Percentiles rank a stretch among this genome's conserved stretches.
Conservation (phyloP, 2,329 filamentous ascomycete species). For the Alternaria metachromatica region DNA sequence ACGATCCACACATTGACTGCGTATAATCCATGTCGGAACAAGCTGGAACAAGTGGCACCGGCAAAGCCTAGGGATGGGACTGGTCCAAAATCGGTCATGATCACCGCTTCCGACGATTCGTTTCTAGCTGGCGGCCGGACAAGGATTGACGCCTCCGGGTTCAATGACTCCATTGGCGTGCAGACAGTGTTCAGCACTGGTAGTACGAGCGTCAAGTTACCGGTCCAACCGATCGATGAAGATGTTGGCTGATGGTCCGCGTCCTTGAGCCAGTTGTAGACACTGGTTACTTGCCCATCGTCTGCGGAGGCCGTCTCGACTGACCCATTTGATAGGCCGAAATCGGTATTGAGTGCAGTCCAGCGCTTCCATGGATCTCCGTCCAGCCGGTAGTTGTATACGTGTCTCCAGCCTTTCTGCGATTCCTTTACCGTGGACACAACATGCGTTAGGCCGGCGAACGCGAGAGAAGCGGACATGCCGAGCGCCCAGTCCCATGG, state of each 20-base stretch:
- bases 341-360: constrained; percentile 5
- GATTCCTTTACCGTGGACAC: background rate
- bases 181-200: constrained; percentile 8
- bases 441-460: background rate
- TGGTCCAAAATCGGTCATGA: background rate
- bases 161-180: background rate
- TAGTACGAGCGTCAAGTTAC: background rate
- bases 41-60: background rate
- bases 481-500: constrained; percentile 1
- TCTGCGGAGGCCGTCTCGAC: constrained; percentile 2
- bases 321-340: background rate
- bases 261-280: background rate
- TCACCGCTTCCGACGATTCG: background rate
- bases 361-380: background rate
- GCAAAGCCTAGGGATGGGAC: background rate
- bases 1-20: constrained; percentile 8
- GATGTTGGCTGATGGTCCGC: background rate
- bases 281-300: background rate
- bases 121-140: background rate
- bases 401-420: background rate
- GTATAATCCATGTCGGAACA: constrained; percentile 3
- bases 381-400: background rate
- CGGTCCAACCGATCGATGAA: constrained; percentile 3
- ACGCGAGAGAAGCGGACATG: constrained; percentile 4
- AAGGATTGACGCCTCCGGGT: background rate